A percentile compares a stretch with the other conserved stretches of the same genome.
Conservation (phyloP, 176 grass and related monocot species). For the Tillandsia leiboldiana region DNA sequence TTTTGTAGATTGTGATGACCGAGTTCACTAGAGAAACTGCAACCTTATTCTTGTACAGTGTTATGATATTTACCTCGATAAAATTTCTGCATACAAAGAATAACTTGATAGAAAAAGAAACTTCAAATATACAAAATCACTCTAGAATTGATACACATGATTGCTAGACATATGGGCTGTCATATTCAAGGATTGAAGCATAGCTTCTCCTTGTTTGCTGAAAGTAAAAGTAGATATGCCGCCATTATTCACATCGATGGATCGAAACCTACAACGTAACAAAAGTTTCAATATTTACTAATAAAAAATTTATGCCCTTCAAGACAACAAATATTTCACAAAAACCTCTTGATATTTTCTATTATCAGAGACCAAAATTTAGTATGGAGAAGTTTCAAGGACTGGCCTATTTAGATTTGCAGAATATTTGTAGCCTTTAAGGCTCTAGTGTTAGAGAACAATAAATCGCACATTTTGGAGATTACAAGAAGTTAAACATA, state of each 20-base stretch:
- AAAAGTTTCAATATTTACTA: background rate
- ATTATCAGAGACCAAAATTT: background rate
- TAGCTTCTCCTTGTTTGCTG: slow-evolving; percentile 68
- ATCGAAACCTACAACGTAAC: slow-evolving; percentile 41
- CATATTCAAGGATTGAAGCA: slow-evolving; percentile 72
- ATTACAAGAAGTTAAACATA: slow-evolving; percentile 12
- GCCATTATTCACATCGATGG: slow-evolving; percentile 73
- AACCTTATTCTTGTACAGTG: too few relatives aligned
- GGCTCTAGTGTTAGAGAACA: background rate
- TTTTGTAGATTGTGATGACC: too few relatives aligned
- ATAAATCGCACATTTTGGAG: background rate
- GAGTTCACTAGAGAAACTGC: too few relatives aligned
- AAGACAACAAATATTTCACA: background rate
- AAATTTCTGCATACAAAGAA: too few relatives aligned
- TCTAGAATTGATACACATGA: slow-evolving; percentile 50
- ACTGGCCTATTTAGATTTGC: background rate
- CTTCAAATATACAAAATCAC: background rate
- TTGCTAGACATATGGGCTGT: slow-evolving; percentile 76
- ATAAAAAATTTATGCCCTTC: background rate
- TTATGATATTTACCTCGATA: too few relatives aligned
- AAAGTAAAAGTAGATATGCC: slow-evolving; percentile 69
- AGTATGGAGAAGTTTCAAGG: background rate
- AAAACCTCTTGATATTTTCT: background rate
- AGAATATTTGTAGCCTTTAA: background rate
- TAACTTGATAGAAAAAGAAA: background rate